Percentiles rank a stretch among this genome's conserved stretches.
These are phyloP conservation scores for Alternaria atra DNA, from an alignment of 2,329 filamentous ascomycete species.

Conservation along the genomic window DNA sequence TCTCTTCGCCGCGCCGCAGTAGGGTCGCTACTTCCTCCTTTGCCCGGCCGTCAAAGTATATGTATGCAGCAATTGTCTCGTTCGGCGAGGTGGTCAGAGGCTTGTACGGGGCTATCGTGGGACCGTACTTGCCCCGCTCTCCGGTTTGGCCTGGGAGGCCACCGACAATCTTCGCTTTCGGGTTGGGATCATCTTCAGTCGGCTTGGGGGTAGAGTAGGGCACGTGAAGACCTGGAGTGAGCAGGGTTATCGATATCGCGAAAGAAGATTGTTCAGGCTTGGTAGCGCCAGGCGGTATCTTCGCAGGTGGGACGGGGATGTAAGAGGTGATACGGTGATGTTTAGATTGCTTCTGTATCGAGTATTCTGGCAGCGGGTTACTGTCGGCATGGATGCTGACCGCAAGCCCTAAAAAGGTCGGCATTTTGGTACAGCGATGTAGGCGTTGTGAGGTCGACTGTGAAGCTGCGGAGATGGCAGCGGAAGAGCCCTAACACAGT, in stretches of 20 bases:
- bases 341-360: constrained; percentile 91
- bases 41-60: constrained; percentile 94
- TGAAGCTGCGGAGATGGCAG: constrained; percentile 21
- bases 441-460: constrained; percentile 13
- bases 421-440: constrained; percentile 57
- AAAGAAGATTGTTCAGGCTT: constrained; percentile 95
- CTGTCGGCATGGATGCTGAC: constrained; percentile 91
- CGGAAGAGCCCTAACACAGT: constrained; percentile 15
- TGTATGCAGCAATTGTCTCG: constrained; percentile 97
- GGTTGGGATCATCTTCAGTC: constrained; percentile 77
- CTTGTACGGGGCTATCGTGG: constrained; percentile 81
- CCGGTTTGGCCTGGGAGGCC: constrained; percentile 66
- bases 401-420: constrained; percentile 99
- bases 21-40: constrained; percentile 98
- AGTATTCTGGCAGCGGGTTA: constrained; percentile 87
- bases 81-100: constrained; percentile 92
- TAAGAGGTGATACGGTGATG: constrained; percentile 94
- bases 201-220: constrained; percentile 91
- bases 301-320: constrained; percentile 92
- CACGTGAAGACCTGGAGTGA: constrained; percentile 86
- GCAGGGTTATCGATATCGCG: constrained; percentile 95
- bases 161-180: constrained; percentile 82
- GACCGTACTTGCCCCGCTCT: constrained; percentile 62
- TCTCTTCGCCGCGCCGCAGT: constrained; percentile 91
- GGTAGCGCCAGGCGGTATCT: constrained; percentile 70